Base-by-base conservation (phyloP, 1,139 yeast species). In the Pichia inconspicua region DNA sequence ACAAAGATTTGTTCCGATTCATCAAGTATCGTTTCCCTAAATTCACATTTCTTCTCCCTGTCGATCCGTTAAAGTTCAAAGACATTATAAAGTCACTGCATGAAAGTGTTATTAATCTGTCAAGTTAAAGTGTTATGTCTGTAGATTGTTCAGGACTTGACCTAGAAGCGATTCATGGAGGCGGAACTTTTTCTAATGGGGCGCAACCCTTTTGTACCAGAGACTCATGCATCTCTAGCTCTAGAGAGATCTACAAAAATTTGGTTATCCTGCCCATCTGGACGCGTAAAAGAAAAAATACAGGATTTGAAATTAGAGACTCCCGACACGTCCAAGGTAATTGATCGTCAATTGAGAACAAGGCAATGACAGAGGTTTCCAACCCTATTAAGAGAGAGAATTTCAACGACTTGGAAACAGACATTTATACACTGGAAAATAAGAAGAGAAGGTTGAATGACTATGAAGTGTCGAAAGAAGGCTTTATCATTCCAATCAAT, bases 11-110 rank as follows among this genome's bases (percentile, higher is more conserved):
- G 53, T 63, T 61, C 54, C 61, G 59, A 52, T 63, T 59, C 44
- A 60, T 55, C 44, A 66, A 61, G 25, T 70, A 65, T 41, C 68
- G 59, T 49, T 84, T 84, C 4, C 96, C 94, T 43, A 89, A 70
- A 62, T 90, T 89, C 54, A 90, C 83, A 39, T 74, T 77, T 50
- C 96, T 70, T 55, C 77, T 75, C 55, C 72, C 73, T 10, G 73
- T 74, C 49, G 75, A 77, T 2, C 94, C 94, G 5, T 81, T 79
- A 66, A 84, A 84, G 66, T 83, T 82, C 42, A 75, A 45, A 40
- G 57, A 58, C 65, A 61, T 61, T 22, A 10, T 30, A 5, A 3
- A 30, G 11, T 11, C 10, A 11, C n/a, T 30, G n/a, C n/a, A 30
- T 30, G 34, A 30, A 14, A 14, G 6, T 5, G 12, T 2, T 12